Conservation (phyloP, 345 rosid species). For the Noccaea caerulescens region DNA sequence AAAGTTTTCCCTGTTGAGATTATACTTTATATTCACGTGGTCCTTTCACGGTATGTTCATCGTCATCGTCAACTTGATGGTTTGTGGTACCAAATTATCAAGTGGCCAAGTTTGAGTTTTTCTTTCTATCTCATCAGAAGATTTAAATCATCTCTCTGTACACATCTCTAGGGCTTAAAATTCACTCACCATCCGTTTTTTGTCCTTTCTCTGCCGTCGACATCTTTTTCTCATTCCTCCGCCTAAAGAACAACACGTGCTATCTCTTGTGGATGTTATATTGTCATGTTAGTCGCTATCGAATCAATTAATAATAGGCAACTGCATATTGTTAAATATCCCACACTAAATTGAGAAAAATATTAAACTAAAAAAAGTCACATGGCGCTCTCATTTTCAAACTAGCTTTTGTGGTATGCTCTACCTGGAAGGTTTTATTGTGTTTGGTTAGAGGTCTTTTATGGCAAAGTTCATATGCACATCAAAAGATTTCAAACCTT, state of each 20-base stretch:
- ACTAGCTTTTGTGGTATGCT: neutral
- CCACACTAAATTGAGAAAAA: neutral
- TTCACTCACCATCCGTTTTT: constrained; percentile 18
- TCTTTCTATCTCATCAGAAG: neutral
- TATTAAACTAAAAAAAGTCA: neutral
- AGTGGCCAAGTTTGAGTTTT: constrained; percentile 19
- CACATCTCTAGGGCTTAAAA: constrained; percentile 21
- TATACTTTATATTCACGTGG: neutral
- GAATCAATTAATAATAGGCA: neutral
- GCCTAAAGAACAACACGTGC: neutral
- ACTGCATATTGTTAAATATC: neutral
- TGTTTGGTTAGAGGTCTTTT: neutral
- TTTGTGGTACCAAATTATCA: constrained; percentile 28
- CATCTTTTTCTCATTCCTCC: constrained; percentile 2
- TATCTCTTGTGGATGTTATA: neutral
- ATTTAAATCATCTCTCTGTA: neutral
- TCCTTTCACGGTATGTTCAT: constrained; percentile 21
- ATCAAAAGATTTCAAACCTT: neutral
- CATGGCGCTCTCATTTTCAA: neutral
- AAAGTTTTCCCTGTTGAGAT: neutral
- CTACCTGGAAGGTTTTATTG: neutral
- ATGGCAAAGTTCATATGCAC: neutral
- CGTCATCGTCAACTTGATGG: constrained; percentile 31
- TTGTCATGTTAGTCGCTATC: neutral
- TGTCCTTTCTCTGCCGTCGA: constrained; percentile 7